phyloP scores from a whole-genome alignment of 176 grass and related monocot species.

The Puccinellia tenuiflora region DNA sequence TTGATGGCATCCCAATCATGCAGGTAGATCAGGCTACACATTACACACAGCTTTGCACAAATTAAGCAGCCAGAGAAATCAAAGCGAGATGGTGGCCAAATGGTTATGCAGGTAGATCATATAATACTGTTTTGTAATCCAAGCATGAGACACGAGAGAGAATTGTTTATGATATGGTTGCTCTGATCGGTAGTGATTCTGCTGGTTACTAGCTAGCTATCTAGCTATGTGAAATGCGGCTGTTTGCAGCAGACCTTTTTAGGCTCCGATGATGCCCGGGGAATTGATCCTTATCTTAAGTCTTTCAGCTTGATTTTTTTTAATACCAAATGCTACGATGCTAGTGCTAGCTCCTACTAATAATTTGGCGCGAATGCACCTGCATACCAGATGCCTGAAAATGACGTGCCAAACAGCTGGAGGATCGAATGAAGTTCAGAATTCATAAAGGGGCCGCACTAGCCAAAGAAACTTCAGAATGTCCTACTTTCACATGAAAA shows the following conservation, averaged over 20 bases:
- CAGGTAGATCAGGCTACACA: neutral
- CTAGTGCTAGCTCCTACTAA: no score
- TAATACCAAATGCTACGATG: no score
- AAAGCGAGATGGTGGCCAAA: no score
- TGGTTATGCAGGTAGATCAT: no score
- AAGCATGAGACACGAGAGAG: constrained; percentile 3
- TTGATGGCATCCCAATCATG: constrained; percentile 19
- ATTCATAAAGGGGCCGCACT: no score
- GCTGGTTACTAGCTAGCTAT: neutral
- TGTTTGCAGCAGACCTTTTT: neutral
- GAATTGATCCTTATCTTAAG: neutral
- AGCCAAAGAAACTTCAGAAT: no score
- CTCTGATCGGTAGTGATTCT: constrained; percentile 32
- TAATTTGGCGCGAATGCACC: no score
- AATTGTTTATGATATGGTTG: constrained; percentile 25
- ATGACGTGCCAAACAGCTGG: no score
- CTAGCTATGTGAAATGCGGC: constrained; percentile 3
- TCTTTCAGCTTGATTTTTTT: no score
- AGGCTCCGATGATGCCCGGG: neutral
- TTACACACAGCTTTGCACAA: constrained; percentile 1
- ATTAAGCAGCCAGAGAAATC: neutral
- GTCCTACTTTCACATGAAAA: no score
- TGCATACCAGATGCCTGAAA: no score
- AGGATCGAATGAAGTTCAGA: no score
- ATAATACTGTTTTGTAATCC: constrained; percentile 9